A percentile compares a stretch with the other conserved stretches of the same genome.
phyloP scores from a whole-genome alignment of 352 stramenopile genomes.

The Pythium phragmitis region DNA sequence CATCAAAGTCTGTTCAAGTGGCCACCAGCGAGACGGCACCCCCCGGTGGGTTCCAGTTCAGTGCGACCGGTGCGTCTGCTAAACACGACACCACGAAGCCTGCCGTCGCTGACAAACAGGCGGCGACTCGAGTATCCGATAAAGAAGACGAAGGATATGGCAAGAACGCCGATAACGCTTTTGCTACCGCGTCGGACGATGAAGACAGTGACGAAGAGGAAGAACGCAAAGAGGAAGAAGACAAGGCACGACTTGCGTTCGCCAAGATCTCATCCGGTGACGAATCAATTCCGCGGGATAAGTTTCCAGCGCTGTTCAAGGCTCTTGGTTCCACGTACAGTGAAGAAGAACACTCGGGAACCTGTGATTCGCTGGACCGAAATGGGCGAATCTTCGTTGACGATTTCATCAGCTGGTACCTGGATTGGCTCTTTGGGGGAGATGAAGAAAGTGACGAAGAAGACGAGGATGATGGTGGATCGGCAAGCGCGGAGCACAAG shows the following conservation, averaged over 20 bases:
- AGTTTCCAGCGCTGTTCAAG: constrained; percentile 64
- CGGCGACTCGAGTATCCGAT: not conserved
- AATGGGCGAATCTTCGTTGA: constrained; percentile 51
- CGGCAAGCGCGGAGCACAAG: constrained; percentile 9
- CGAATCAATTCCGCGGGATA: constrained; percentile 34
- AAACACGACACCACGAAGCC: not conserved
- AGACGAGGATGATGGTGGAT: constrained; percentile 26
- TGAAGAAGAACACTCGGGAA: constrained; percentile 48
- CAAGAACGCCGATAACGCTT: constrained; percentile 65
- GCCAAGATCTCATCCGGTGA: constrained; percentile 34
- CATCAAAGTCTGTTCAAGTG: not conserved
- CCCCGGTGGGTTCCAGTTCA: constrained; percentile 2
- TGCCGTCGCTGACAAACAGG: not conserved
- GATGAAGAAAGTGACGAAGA: constrained; percentile 47
- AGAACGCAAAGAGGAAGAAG: constrained; percentile 63
- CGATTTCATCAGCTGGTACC: constrained; percentile 64
- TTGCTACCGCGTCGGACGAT: constrained; percentile 36
- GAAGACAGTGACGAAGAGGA: constrained; percentile 68
- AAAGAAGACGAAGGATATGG: constrained; percentile 42
- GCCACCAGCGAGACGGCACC: not conserved
- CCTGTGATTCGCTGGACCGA: constrained; percentile 38
- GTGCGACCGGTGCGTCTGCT: not conserved
- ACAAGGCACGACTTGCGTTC: constrained; percentile 44
- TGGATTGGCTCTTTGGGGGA: constrained; percentile 63
- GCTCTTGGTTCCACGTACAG: constrained; percentile 54